Conservation (phyloP, 1,284 basidiomycete species). For the Rhodotorula sp. region DNA sequence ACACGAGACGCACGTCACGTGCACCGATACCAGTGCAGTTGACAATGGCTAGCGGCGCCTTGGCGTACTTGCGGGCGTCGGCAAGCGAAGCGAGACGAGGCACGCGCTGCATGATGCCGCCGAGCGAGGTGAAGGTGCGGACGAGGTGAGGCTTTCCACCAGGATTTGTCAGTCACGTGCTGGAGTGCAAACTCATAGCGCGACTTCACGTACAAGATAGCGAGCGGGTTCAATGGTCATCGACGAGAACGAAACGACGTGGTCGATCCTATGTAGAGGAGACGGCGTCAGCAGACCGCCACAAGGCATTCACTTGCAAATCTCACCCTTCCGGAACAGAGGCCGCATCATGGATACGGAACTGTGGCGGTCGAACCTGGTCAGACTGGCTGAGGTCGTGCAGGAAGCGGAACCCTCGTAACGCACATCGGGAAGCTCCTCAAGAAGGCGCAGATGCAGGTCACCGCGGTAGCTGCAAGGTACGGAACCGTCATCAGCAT, state of each 20-base stretch:
- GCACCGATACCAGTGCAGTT: constrained; percentile 32
- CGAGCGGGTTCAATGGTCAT: constrained; percentile 51
- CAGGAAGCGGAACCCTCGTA: not conserved
- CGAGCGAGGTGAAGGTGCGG: constrained; percentile 6
- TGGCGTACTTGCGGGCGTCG: constrained; percentile 2
- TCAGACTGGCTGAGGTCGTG: not conserved
- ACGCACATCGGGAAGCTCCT: constrained; percentile 48
- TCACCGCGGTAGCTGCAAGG: constrained; percentile 43
- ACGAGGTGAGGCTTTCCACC: constrained; percentile 7
- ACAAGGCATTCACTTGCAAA: constrained; percentile 34
- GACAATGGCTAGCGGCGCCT: constrained; percentile 7
- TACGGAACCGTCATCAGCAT: too few species aligned
- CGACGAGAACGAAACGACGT: constrained; percentile 50
- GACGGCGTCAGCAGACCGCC: too few species aligned
- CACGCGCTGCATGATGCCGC: constrained; percentile 15
- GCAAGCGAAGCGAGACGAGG: constrained; percentile 6
- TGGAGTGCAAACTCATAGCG: constrained; percentile 58
- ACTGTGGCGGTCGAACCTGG: constrained; percentile 4
- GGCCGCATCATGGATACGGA: constrained; percentile 18
- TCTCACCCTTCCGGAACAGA: constrained; percentile 33
- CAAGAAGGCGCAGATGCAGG: constrained; percentile 50
- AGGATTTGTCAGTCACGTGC: not conserved
- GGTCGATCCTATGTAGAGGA: constrained; percentile 18
- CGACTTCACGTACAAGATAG: constrained; percentile 45
- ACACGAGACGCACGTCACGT: not conserved